Base-by-base conservation (phyloP, 306 rosid genomes). In the Quercus alba region DNA sequence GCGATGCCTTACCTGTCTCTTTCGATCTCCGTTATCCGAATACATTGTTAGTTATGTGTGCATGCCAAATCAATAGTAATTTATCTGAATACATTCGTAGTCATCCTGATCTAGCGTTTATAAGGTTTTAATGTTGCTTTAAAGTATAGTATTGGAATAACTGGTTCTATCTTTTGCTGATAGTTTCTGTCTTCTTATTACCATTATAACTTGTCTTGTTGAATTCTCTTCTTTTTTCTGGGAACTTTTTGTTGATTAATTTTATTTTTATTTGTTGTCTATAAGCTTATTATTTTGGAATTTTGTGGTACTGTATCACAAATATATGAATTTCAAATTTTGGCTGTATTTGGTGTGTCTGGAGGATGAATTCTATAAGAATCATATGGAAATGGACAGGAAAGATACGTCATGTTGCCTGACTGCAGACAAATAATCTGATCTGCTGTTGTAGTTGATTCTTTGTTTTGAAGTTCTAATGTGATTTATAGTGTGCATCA, bases 51-150 rank as follows among this genome's bases (percentile, higher is more conserved):
- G 88, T 88, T 79, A 67, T 82, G 86, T 64, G 64, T 85, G 88
- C 89, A 69, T 78, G 82, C 88, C 54, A 62, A 81, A 84, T 69
- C 71, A 78, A 76, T 82, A 75, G 87, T 87, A 64, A 75, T 84
- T 74, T 81, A 81, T 84, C 85, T 78, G 56, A 75, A 58, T 85
- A 86, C 77, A 79, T 74, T 72, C 70, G 84, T 87, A 75, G 79
- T 79, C 75, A 72, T 80, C 82, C 76, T 86, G 75, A 82, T 85
- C 77, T 83, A 75, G 77, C 85, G 49, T 81, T 64, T 83, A 80
- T 88, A 79, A 77, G 85, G 82, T 82, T 86, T 81, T 84, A 76
- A 25, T 80, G 72, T 52, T 69, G 76, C 77, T 84, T 81, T 83
- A 2, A 38, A 68, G 52, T 7, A 25, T 26, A 10, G 44, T 55